Conservation (phyloP, 176 grass and related monocot species). For the Oryza glaberrima region DNA sequence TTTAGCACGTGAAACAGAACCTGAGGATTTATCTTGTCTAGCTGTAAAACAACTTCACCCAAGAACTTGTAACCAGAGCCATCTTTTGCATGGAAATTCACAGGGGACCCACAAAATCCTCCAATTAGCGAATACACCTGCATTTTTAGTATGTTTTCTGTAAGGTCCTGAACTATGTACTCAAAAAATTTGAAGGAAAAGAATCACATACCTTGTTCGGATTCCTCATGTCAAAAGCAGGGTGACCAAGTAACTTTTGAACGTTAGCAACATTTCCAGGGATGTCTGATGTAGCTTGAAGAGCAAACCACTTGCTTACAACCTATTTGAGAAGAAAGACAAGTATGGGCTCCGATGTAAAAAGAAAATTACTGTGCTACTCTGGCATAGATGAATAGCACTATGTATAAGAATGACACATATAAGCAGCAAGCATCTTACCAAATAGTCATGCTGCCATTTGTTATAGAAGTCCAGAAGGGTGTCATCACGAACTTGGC, state of each 20-base stretch:
- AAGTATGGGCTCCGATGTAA: conserved; percentile 26
- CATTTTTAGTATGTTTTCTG: conserved; percentile 11
- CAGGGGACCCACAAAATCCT: conserved; percentile 85
- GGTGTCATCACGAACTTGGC: conserved; percentile 80
- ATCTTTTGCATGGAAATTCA: conserved; percentile 98
- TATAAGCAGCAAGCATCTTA: conserved; percentile 50
- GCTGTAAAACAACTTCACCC: conserved; percentile 92
- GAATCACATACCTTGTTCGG: conserved; percentile 75
- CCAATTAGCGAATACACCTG: conserved; percentile 93
- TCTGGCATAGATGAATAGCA: not conserved
- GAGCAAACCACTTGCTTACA: conserved; percentile 99
- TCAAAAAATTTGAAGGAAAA: not conserved
- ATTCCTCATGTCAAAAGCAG: conserved; percentile 91
- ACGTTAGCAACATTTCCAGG: conserved; percentile 86
- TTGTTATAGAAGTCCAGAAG: conserved; percentile 88
- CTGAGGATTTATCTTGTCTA: conserved; percentile 99
- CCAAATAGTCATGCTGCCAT: conserved; percentile 93
- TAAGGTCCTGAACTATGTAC: conserved; percentile 14
- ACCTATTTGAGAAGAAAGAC: conserved; percentile 58
- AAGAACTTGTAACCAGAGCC: conserved; percentile 95
- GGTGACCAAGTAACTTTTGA: conserved; percentile 72
- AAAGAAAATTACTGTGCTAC: not conserved
- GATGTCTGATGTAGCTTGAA: conserved; percentile 94
- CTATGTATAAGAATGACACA: not conserved
- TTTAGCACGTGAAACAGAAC: conserved; percentile 29